Evolutionary conservation across 139 green algal genomes (phyloP), one percentile per base, ranked within the genome.

Genomic region (Coelastrella sp.): DNA sequence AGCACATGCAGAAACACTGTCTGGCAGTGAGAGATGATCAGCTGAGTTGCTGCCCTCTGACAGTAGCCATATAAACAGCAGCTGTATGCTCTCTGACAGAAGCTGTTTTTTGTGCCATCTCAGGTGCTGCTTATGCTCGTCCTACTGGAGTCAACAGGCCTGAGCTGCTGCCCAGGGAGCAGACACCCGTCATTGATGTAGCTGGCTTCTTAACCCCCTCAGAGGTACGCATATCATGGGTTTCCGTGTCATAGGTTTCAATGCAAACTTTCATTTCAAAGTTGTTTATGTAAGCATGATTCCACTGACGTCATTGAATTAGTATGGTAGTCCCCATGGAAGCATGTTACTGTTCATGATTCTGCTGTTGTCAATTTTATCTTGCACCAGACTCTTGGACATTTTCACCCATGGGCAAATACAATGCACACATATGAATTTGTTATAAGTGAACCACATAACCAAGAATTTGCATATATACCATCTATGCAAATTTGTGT

Each of bases 61-160:
- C 35, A 49, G 35, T 49, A 49, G 35, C 35, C 3, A 49, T 49
- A 49, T 3, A 17, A 56, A 19, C 78, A 70, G 19, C 7, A 56
- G 57, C 17, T 68, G 15, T 78, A 11, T 20, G n/a, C 19, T 49
- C 1, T 49, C 35, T 49, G 35, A 49, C 19, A 35, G 8, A 35
- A 25, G 70, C 14, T 63, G 56, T 6, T 5, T 25, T 6, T 66
- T 56, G 19, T 74, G 6, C 60, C 19, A 4, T n/a, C 78, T 14
- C 59, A 90, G 85, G 73, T 56, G 56, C 85, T 84, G 74, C 85
- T 24, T 35, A 73, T 60, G 97, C 97, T 0, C 92, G 98, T 14
- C 92, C 97, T 9, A 96, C 98, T 84, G 97, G 97, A 27, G 98
- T 99, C 10, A 99, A 99, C 94, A 96, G 97, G 87, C 98, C 98